Base-by-base conservation (phyloP, 225 moss, liverwort and hornwort genomes). In the Climacium dendroides region DNA sequence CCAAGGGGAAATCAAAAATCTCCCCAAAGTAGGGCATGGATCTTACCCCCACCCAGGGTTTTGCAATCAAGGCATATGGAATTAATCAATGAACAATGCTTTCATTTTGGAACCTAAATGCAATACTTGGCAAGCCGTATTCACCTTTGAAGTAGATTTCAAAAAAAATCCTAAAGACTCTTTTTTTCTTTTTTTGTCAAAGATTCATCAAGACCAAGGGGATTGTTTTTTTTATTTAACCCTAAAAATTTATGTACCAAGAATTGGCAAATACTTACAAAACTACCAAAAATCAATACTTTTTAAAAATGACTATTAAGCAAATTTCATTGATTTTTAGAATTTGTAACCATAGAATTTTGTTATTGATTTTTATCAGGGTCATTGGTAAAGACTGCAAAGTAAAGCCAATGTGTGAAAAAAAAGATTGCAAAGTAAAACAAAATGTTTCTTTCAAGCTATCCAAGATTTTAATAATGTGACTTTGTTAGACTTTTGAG, bases 401-500 rank as follows among this genome's bases (percentile, higher is more conserved):
- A 18, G 0, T 18, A 0, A 34, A 0, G 34, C 34, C 64, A 64
- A 64, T 34, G 8, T 34, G 17, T 17, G 34, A 9, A 1, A 63
- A 63, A 18, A 63, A 9, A 63, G 9, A 8, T 18, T 34, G 10
- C 34, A 34, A 64, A 64, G 18, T 18, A 0, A 64, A 64, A 5
- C 9, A 17, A 34, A 63, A 6, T 13, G 3, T 12, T 34, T 34
- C 14, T 32, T 16, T 63, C 2, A 62, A 18, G 9, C 34, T 15
- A 18, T 9, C 5, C 5, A 17, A 34, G 34, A 9, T 64, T 18
- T 64, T 34, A 5, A 64, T 10, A 11, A 65, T 65, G n/a, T 65
- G 6, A n/a, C n/a, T 35, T 65, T n/a, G 6, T 19, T 0, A 0
- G 11, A 10, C 19, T 65, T n/a, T n/a, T 0, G 2, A 65, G 65